Evolutionary conservation across 768 basidiomycete genomes (phyloP).

Genomic region (Tylopilus sp.): DNA sequence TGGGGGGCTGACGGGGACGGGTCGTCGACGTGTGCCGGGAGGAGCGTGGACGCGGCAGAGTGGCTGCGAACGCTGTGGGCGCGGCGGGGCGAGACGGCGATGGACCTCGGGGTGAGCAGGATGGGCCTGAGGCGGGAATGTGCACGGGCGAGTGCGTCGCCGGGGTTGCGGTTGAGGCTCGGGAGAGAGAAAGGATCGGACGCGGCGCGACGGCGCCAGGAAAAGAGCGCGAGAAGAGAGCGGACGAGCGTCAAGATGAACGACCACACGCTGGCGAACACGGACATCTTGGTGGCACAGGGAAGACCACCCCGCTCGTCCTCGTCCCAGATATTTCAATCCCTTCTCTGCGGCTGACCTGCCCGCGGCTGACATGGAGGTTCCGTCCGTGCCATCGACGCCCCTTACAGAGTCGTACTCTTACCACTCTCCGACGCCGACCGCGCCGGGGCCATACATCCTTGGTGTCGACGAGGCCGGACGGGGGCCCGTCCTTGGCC

Average conservation of each 20-base stretch:
- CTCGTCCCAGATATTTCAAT: slow-evolving; percentile 12
- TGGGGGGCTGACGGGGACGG: neutral
- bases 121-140: slow-evolving; percentile 21
- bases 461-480: slow-evolving; percentile 99
- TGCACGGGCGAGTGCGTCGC: slow-evolving; percentile 11
- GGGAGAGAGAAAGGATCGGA: slow-evolving; percentile 13
- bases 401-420: slow-evolving; percentile 70
- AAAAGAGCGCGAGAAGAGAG: slow-evolving; percentile 24
- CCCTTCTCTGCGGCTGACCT: slow-evolving; percentile 7
- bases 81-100: neutral
- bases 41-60: slow-evolving; percentile 17
- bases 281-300: slow-evolving; percentile 10
- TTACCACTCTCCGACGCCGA: slow-evolving; percentile 70
- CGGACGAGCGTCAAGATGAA: slow-evolving; percentile 27
- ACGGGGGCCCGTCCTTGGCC: slow-evolving; percentile 91
- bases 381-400: neutral
- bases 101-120: slow-evolving; percentile 13
- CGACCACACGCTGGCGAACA: slow-evolving; percentile 22
- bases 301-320: neutral
- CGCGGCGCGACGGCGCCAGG: slow-evolving; percentile 9
- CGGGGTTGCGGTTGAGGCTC: neutral
- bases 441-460: slow-evolving; percentile 76
- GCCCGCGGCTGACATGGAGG: too few species aligned
- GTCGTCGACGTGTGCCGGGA: neutral
- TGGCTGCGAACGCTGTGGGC: slow-evolving; percentile 1